Conservation (phyloP, 1,139 yeast genomes). For the Meyerozyma carpophila region DNA sequence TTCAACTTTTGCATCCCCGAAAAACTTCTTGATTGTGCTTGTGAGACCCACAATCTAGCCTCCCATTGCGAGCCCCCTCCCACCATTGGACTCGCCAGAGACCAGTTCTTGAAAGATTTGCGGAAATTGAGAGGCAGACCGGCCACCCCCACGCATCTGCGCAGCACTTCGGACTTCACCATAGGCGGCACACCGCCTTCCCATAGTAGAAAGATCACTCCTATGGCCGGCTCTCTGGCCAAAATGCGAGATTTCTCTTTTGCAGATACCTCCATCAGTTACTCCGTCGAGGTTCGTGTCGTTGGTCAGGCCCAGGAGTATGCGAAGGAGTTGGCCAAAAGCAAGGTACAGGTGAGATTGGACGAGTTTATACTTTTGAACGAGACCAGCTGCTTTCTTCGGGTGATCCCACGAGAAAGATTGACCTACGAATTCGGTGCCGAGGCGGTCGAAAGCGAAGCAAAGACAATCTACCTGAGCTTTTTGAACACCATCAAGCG, state of each 20-base stretch:
- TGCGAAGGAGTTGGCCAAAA: conserved; percentile 1
- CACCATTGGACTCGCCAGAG: conserved; percentile 11
- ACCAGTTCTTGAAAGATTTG: conserved; percentile 7
- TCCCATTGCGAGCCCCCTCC: conserved; percentile 19
- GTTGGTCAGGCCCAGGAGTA: conserved; percentile 9
- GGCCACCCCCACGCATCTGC: not conserved
- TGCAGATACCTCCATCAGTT: conserved; percentile 11
- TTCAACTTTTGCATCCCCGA: conserved; percentile 21
- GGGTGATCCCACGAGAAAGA: conserved; percentile 17
- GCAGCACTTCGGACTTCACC: not conserved
- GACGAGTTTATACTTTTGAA: conserved; percentile 20
- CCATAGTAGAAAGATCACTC: not conserved
- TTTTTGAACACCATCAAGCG: conserved; percentile 12
- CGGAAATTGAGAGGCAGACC: conserved; percentile 6
- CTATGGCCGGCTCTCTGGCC: not conserved
- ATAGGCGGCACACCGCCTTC: not conserved
- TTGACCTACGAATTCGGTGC: conserved; percentile 8
- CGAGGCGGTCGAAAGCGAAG: conserved; percentile 8
- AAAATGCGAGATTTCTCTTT: conserved; percentile 8
- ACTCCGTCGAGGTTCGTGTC: conserved; percentile 11
- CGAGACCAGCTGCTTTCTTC: conserved; percentile 17
- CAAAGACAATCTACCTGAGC: conserved; percentile 12
- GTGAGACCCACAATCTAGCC: conserved; percentile 14
- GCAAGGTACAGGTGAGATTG: not conserved
- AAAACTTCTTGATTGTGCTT: conserved; percentile 16